These are phyloP conservation scores for Ormosia semicastrata DNA, from an alignment of 306 rosid species.

Conservation along the genomic window DNA sequence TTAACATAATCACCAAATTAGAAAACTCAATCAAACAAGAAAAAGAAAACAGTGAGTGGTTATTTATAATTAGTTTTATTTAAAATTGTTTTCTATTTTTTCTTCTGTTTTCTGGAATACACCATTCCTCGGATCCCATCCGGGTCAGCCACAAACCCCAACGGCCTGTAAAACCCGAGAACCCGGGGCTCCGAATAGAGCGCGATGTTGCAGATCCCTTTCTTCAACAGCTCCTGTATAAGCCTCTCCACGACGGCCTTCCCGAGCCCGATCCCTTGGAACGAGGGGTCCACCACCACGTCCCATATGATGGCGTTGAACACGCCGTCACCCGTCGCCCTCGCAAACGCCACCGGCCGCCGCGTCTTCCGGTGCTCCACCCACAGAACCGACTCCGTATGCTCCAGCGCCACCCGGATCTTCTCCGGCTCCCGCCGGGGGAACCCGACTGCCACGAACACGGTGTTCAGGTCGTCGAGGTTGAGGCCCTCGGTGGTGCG, in stretches of 20 bases:
- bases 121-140: constrained; percentile 91
- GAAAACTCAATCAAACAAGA: neutral
- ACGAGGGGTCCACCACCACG: constrained; percentile 91
- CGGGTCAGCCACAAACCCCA: constrained; percentile 86
- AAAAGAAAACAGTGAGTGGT: neutral
- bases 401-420: constrained; percentile 67
- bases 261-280: constrained; percentile 85
- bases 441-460: constrained; percentile 88
- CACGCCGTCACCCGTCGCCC: constrained; percentile 93
- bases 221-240: constrained; percentile 39
- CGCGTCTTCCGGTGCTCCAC: constrained; percentile 57
- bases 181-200: constrained; percentile 85
- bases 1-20: neutral
- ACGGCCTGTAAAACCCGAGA: constrained; percentile 77
- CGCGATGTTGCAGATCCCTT: constrained; percentile 70
- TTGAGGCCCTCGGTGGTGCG: constrained; percentile 54
- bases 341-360: constrained; percentile 78
- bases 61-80: neutral
- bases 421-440: constrained; percentile 70
- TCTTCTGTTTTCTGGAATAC: constrained; percentile 56
- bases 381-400: constrained; percentile 78
- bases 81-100: neutral
- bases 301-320: constrained; percentile 95
- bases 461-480: constrained; percentile 70
- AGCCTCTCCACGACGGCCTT: constrained; percentile 84